These are phyloP conservation scores for Ophiostoma montium DNA, from an alignment of 2,329 filamentous ascomycete genomes.

Conservation along the genomic window DNA sequence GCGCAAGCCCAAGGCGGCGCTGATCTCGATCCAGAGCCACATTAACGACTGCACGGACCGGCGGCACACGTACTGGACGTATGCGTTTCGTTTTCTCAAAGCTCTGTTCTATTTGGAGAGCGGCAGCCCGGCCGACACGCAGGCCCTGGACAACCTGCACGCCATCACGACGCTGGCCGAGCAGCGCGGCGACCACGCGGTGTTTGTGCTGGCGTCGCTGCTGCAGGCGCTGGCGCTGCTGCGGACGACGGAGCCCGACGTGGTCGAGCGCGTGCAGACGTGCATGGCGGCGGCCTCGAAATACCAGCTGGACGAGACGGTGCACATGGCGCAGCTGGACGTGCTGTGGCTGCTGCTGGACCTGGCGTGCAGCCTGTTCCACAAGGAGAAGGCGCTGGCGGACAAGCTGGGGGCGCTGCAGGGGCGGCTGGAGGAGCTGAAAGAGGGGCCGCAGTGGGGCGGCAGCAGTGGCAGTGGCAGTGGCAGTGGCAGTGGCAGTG, in stretches of 20 bases:
- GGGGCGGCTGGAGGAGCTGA: constrained; percentile 42
- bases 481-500: too few relatives aligned
- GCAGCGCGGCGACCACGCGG: constrained; percentile 44
- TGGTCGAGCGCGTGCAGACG: constrained; percentile 54
- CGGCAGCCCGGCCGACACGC: constrained; percentile 43
- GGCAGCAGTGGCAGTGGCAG: constrained; percentile 19
- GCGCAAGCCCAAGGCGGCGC: constrained; percentile 55
- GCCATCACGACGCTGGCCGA: constrained; percentile 46
- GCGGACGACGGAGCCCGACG: constrained; percentile 47
- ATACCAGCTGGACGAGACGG: constrained; percentile 51
- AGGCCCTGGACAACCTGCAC: constrained; percentile 55
- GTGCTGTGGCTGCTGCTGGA: constrained; percentile 54
- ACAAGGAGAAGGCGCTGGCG: constrained; percentile 40
- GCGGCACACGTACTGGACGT: constrained; percentile 62
- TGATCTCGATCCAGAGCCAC: constrained; percentile 56
- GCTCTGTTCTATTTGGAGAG: constrained; percentile 53
- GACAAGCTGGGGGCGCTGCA: constrained; percentile 51
- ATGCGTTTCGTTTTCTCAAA: constrained; percentile 62
- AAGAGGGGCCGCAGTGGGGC: constrained; percentile 29
- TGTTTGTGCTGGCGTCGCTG: constrained; percentile 50
- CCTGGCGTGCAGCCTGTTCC: constrained; percentile 52
- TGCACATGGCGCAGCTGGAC: constrained; percentile 51
- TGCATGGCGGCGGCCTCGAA: constrained; percentile 63
- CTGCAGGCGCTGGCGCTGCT: constrained; percentile 58
- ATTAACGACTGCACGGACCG: constrained; percentile 53